phyloP scores from a whole-genome alignment of 768 basidiomycete genomes.

The Tulasnella sp. region DNA sequence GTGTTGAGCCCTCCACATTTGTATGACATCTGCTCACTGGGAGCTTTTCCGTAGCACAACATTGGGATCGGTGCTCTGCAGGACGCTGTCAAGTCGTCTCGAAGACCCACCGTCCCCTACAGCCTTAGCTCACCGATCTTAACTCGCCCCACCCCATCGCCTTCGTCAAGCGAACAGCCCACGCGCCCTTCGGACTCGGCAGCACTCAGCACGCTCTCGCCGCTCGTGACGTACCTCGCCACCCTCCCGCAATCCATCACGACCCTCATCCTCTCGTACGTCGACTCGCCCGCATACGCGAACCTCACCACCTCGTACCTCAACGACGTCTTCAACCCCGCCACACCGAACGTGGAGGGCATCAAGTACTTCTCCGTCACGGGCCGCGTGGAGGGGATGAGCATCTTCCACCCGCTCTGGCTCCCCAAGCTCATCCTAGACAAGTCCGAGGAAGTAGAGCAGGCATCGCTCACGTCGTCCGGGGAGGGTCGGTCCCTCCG shows the following conservation, averaged over 20 bases:
- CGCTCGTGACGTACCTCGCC: slow-evolving; percentile 4
- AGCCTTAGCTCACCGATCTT: slow-evolving; percentile 34
- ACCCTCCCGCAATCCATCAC: slow-evolving; percentile 29
- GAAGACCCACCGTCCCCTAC: slow-evolving; percentile 24
- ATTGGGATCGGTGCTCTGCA: slow-evolving; percentile 65
- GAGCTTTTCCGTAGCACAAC: slow-evolving; percentile 45
- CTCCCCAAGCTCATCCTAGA: slow-evolving; percentile 91
- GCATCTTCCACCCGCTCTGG: slow-evolving; percentile 92
- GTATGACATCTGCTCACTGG: neutral
- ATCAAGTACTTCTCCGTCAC: slow-evolving; percentile 93
- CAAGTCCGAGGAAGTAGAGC: slow-evolving; percentile 55
- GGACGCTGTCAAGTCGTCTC: slow-evolving; percentile 15
- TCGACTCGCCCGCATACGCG: slow-evolving; percentile 95
- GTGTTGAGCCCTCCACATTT: neutral
- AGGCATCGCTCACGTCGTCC: slow-evolving; percentile 23
- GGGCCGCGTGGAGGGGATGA: slow-evolving; percentile 27
- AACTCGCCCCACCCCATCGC: neutral
- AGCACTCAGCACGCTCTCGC: neutral
- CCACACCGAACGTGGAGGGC: slow-evolving; percentile 48
- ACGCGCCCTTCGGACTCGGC: neutral
- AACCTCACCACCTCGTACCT: slow-evolving; percentile 83
- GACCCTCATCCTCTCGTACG: slow-evolving; percentile 70
- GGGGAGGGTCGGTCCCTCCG: neutral
- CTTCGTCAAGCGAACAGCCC: neutral
- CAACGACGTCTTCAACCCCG: slow-evolving; percentile 68